phyloP scores from a whole-genome alignment of 1,284 basidiomycete species.

The Cryptococcus deneoformans region DNA sequence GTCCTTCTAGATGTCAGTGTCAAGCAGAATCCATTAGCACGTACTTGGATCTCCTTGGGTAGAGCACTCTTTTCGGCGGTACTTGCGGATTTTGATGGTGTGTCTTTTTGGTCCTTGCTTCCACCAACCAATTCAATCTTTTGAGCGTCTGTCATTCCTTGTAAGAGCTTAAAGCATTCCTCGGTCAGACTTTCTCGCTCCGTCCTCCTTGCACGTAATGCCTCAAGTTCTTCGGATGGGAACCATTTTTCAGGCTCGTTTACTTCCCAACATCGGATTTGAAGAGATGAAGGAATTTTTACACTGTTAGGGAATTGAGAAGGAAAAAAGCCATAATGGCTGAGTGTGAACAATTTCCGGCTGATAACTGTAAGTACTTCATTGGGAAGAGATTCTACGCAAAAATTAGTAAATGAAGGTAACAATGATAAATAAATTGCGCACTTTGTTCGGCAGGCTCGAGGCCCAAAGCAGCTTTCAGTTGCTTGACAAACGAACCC shows the following conservation, averaged over 20 bases:
- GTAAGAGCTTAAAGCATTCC: slow-evolving; percentile 27
- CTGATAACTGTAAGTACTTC: slow-evolving; percentile 25
- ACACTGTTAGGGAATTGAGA: slow-evolving; percentile 28
- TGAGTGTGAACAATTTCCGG: slow-evolving; percentile 29
- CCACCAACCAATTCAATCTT: slow-evolving; percentile 29
- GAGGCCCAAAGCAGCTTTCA: slow-evolving; percentile 21
- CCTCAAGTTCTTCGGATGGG: slow-evolving; percentile 21
- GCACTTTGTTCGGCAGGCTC: slow-evolving; percentile 18
- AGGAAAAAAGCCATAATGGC: slow-evolving; percentile 35
- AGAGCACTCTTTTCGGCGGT: too few species aligned
- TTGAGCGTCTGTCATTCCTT: slow-evolving; percentile 29
- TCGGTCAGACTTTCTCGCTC: slow-evolving; percentile 30
- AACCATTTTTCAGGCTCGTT: slow-evolving; percentile 30
- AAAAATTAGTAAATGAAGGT: background rate
- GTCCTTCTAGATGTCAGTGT: background rate
- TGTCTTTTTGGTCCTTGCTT: slow-evolving; percentile 15
- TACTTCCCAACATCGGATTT: slow-evolving; percentile 42
- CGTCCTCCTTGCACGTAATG: slow-evolving; percentile 14
- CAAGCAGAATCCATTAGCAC: too few species aligned
- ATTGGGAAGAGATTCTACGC: slow-evolving; percentile 19
- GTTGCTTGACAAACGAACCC: slow-evolving; percentile 27
- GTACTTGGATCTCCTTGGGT: too few species aligned
- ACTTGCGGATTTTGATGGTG: too few species aligned
- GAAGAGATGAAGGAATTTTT: slow-evolving; percentile 33
- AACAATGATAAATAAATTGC: background rate